phyloP scores from a whole-genome alignment of 176 grass and related monocot species.

The Aegilops tauschii region DNA sequence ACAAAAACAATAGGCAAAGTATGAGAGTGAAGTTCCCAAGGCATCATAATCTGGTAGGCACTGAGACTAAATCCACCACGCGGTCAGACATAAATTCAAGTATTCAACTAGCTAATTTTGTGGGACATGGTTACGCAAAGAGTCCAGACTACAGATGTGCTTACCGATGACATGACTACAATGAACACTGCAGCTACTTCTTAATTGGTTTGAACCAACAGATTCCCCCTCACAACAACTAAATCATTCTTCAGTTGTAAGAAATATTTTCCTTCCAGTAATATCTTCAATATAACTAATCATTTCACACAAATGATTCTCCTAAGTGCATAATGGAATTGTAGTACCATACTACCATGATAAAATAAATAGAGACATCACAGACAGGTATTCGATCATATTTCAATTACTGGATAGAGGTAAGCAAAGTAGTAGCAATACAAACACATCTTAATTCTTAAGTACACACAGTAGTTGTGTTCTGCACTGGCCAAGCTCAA shows the following conservation, averaged over 20 bases:
- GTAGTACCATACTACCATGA: not conserved
- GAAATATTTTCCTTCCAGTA: not conserved
- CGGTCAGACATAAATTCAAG: slow-evolving; percentile 3
- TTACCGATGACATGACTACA: not conserved
- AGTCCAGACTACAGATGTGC: not conserved
- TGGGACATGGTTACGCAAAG: not conserved
- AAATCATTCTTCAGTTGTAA: not conserved
- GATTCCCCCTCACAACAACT: not conserved
- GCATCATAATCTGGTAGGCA: not conserved
- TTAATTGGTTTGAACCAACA: not conserved
- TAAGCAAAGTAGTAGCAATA: not conserved
- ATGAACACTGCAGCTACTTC: not conserved
- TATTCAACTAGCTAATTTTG: not conserved
- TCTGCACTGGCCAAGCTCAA: slow-evolving; percentile 30
- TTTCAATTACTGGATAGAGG: slow-evolving; percentile 13
- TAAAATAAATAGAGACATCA: not conserved
- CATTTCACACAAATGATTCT: not conserved
- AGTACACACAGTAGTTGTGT: slow-evolving; percentile 2
- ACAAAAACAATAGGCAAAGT: not conserved
- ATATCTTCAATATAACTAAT: not conserved
- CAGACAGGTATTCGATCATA: slow-evolving; percentile 17
- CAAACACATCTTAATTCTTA: not conserved
- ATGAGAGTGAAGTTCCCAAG: not conserved
- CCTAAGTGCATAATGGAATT: not conserved
- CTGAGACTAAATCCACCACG: not conserved